Evolutionary conservation across 2,329 filamentous ascomycete genomes (phyloP), one percentile per base, ranked within the genome.

Genomic region (Diplodia intermedia): DNA sequence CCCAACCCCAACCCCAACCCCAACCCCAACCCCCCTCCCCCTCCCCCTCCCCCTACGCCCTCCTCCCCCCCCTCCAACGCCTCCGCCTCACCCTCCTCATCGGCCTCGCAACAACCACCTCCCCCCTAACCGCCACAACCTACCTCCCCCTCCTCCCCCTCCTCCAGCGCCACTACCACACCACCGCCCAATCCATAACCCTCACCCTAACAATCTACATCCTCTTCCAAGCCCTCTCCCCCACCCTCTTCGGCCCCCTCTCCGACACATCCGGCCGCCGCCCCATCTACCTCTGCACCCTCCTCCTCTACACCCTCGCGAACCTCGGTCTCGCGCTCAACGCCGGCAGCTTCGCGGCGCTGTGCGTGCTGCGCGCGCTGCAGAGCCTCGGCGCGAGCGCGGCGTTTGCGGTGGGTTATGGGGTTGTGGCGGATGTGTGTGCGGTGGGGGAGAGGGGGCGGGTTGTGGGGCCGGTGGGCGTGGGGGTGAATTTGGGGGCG

Each of bases 281-380:
- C 2, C 18, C n/a, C 7, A 7, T 47, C 5, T 47, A 47, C n/a
- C 43, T 47, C 18, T 3, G 3, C 7, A 47, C 43, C 7, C 18
- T 47, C 5, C 6, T 1, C 1, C 18, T 47, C 2, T 47, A 47
- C n/a, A 11, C n/a, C 0, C 0, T 3, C n/a, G 11, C 7, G 0
- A 20, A 20, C 3, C 18, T 47, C 43, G 43, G 43, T 6, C 18
- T 47, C 12, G 43, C 43, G 0, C 18, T 47, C 4, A 20, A 43
- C 5, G 4, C 1, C 6, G 3, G 4, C 40, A 18, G 14, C 18
- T 43, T 8, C 7, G 7, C 43, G 0, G n/a, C 43, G 0, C 43
- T 47, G 1, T 7, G n/a, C 7, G 18, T 47, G 0, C 43, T 47
- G 1, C 43, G 43, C 1, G 43, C 18, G 1, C 8, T 47, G 3